Evolutionary conservation across 2,329 filamentous ascomycete species (phyloP), one percentile per base, ranked within the genome.

Genomic region (Fusarium sp.): DNA sequence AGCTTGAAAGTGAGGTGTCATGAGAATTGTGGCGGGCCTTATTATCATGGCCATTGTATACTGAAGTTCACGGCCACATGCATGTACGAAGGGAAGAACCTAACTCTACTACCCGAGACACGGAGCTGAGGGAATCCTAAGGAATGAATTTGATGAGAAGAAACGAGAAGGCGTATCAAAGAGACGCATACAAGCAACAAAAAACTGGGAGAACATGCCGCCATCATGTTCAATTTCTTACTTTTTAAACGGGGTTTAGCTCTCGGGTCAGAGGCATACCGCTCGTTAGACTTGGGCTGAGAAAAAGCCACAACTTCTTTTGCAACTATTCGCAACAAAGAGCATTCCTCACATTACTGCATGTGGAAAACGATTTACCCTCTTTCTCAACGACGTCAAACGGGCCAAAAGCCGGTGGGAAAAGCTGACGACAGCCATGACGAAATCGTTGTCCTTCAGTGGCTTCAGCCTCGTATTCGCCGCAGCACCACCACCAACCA

Each of bases 331-430:
- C 54, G 38, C 63, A 71, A 62, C 61, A 58, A 43, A 32, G 43
- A 65, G 60, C 72, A 75, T 74, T 74, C 72, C 72, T 75, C 69
- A 20, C 50, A 40, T 72, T 66, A 35, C 45, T 35, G 7, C 32
- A 50, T 52, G 15, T 35, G 69, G 54, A 35, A 63, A 62, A 45
- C 32, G 40, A 65, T 72, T 66, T 27, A 35, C 71, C 14, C 15
- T 22, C 62, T 72, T 54, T 32, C 37, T 52, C 47, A 52, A 52
- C 47, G 47, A 50, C 47, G 25, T 32, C 47, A 52, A 52, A 52
- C 47, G 27, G 47, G 43, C 20, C 9, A 22, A 40, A 52, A 32
- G 5, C 27, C 27, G 47, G 47, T 52, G 47, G 27, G 27, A 32
- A 32, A 52, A 52, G 47, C 47, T 52, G 47, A 52, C 47, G 47